Evolutionary conservation across 306 rosid genomes (phyloP).

Genomic region (Sicyos baderoa): DNA sequence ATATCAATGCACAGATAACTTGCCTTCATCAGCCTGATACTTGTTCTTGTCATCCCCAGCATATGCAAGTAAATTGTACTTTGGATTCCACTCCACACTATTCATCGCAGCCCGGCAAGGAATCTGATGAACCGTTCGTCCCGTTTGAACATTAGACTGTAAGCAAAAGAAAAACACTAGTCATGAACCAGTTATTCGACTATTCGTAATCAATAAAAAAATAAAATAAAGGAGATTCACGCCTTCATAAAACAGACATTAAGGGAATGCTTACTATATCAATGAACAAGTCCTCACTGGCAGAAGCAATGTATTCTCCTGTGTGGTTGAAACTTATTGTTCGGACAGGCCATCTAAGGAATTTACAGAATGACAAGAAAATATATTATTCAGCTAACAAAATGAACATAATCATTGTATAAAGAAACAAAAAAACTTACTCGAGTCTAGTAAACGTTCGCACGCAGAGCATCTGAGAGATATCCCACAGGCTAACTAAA

Average conservation of each 20-base stretch:
- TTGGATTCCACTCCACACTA: conserved; percentile 97
- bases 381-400: neutral
- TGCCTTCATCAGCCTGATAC: conserved; percentile 91
- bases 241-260: neutral
- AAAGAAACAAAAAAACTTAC: conserved; percentile 37
- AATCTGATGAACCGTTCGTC: conserved; percentile 82
- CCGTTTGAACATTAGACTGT: conserved; percentile 73
- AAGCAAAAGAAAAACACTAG: conserved; percentile 2
- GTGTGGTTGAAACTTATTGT: conserved; percentile 86
- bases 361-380: conserved; percentile 6
- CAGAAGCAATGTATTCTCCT: conserved; percentile 82
- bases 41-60: conserved; percentile 98
- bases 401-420: neutral
- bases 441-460: conserved; percentile 86
- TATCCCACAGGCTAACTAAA: conserved; percentile 88
- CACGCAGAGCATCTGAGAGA: conserved; percentile 93
- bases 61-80: conserved; percentile 75
- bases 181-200: conserved; percentile 7
- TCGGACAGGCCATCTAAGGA: conserved; percentile 85
- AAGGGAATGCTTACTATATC: conserved; percentile 60
- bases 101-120: conserved; percentile 96
- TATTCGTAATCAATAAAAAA: too few species aligned
- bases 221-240: too few species aligned
- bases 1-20: conserved; percentile 3
- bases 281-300: conserved; percentile 84